Conservation (phyloP, 2,329 filamentous ascomycete genomes). For the Tolypocladium tropicale region DNA sequence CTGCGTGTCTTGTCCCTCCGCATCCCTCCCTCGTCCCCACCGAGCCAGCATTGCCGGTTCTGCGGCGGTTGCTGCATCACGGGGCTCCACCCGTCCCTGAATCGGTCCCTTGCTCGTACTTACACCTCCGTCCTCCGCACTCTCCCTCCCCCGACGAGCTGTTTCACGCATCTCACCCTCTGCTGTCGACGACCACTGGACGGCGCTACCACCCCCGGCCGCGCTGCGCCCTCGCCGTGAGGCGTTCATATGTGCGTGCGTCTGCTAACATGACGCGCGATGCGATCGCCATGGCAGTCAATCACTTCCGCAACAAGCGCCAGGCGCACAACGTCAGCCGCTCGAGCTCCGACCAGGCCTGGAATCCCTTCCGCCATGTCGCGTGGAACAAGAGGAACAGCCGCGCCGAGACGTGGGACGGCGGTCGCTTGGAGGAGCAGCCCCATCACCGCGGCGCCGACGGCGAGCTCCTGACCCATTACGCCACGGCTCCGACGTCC, state of each 20-base stretch:
- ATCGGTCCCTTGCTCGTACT: no score
- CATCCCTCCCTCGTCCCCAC: not conserved
- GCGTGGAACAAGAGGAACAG: constrained; percentile 19
- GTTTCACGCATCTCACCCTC: not conserved
- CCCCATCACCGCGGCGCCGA: constrained; percentile 9
- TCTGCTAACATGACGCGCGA: constrained; percentile 4
- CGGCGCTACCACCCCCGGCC: not conserved
- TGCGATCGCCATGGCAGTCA: constrained; percentile 26
- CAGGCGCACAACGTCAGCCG: constrained; percentile 32
- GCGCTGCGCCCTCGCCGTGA: not conserved
- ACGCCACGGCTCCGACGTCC: constrained; percentile 21
- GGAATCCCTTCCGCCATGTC: constrained; percentile 36
- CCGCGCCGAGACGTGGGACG: constrained; percentile 25
- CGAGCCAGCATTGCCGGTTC: not conserved
- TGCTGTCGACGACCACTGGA: not conserved
- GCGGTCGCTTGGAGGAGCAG: constrained; percentile 20
- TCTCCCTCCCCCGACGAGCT: not conserved
- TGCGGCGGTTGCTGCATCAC: not conserved
- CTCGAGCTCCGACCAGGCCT: constrained; percentile 24
- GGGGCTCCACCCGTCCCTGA: not conserved
- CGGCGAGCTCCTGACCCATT: constrained; percentile 24
- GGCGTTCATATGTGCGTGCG: not conserved
- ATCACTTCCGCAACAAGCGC: constrained; percentile 33
- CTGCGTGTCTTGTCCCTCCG: not conserved
- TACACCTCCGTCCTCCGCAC: not conserved